Base-by-base conservation (phyloP, 768 basidiomycete genomes). In the Candolleomyces efflorescens region DNA sequence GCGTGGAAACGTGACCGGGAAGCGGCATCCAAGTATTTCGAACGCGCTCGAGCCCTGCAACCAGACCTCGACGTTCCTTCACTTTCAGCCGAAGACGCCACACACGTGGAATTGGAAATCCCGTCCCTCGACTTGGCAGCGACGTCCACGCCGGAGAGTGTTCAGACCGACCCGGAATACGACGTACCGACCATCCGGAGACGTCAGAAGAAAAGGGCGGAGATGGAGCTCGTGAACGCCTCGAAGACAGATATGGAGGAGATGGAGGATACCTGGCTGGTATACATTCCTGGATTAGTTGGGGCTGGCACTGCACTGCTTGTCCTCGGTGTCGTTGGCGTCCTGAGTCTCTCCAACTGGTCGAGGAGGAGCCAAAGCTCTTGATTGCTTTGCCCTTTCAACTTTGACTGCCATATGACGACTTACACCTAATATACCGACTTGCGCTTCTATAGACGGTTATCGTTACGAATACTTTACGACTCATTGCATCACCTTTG, bases 241-340 rank as follows among this genome's bases (percentile, higher is more conserved):
- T 70, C 78, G 62, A 73, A 76, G 38, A 76, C 76, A 59, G 70
- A 73, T 26, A 65, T 79, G 51, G 82, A 83, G 20, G 84, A 86
- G 37, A 75, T 86, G 39, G 88, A 90, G 55, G 82, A 76, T 69
- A 79, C 88, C 22, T 92, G 90, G 90, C 92, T 90, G 64, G 64
- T 92, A 50, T 89, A 90, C 59, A 73, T 92, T 41, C 90, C 90
- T 3, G 85, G 88, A 23, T 69, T 92, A 60, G 84, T 92, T 6
- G 90, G 90, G 9, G 90, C 90, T 23, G 90, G 90, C n/a, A 91
- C 90, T 20, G 90, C 90, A 45, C 66, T 92, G 55, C 76, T 91
- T 44, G 87, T 91, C 20, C 85, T 90, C 20, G 87, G 88, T 0
- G 85, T 89, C 37, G 85, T 92, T 20, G 89, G 90, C 2, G 87